phyloP scores from a whole-genome alignment of 2,329 filamentous ascomycete genomes.

The Cladosporium phlei region DNA sequence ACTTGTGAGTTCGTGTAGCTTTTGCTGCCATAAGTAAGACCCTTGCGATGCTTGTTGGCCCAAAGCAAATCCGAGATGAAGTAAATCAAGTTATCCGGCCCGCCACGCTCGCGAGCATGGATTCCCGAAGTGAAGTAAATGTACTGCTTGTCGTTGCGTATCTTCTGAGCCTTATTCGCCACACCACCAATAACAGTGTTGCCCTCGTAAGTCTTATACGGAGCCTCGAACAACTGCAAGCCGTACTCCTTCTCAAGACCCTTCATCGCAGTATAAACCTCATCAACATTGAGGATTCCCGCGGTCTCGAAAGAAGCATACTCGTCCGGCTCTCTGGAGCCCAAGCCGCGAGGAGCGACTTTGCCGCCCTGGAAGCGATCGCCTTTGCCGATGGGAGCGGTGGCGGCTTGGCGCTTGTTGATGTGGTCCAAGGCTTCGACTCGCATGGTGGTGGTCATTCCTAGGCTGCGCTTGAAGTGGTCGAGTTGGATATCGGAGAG shows the following conservation, averaged over 20 bases:
- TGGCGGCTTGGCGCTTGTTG: conserved; percentile 27
- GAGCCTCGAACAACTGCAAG: conserved; percentile 40
- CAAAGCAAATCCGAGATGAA: conserved; percentile 55
- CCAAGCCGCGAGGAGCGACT: conserved; percentile 39
- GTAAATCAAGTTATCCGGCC: conserved; percentile 53
- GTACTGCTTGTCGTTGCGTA: conserved; percentile 38
- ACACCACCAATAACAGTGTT: conserved; percentile 38
- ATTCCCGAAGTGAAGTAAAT: conserved; percentile 52
- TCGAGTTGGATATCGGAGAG: conserved; percentile 33
- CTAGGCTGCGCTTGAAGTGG: conserved; percentile 27
- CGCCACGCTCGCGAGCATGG: conserved; percentile 56
- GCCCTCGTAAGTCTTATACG: conserved; percentile 43
- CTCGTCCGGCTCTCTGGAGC: conserved; percentile 27
- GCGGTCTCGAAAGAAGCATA: conserved; percentile 34
- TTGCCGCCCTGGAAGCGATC: conserved; percentile 40
- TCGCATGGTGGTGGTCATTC: conserved; percentile 2
- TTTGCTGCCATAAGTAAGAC: conserved; percentile 50
- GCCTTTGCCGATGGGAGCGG: conserved; percentile 35
- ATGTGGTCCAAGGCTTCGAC: conserved; percentile 16
- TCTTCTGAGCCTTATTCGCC: conserved; percentile 42
- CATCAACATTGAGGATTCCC: conserved; percentile 44
- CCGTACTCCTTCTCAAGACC: conserved; percentile 41
- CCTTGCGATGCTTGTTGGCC: conserved; percentile 47
- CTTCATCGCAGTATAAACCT: conserved; percentile 43
- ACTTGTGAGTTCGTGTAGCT: conserved; percentile 52